Base-by-base conservation (phyloP, 495 filamentous ascomycete species). In the Talaromyces nanjingensis region DNA sequence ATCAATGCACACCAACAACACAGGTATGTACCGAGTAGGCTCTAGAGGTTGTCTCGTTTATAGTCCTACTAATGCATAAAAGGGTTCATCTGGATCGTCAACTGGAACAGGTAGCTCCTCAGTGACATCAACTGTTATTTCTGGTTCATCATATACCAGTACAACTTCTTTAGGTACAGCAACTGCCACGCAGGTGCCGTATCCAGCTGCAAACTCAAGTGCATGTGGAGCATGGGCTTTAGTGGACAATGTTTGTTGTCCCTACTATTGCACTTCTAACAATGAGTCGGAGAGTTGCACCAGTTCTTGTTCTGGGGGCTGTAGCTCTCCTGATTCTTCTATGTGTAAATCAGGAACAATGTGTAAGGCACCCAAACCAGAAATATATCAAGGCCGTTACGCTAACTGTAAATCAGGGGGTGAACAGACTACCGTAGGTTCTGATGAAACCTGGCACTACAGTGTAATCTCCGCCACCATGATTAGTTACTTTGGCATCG, bases 221-320 rank as follows among this genome's bases (percentile, higher is more conserved):
- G 37, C 14, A 0, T 60, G 58, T 24, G 58, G 58, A 60, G 29
- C n/a, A 2, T 60, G 33, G 37, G 31, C 33, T 8, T 16, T 45
- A 16, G 58, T 60, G 8, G 58, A 60, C 9, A 60, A 60, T 45
- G 58, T 60, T n/a, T 60, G 58, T n/a, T 60, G 37, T 20, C 58
- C 58, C 20, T 60, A 60, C 22, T 60, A 60, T 42, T 60, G 58
- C 58, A 60, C 58, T 2, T 60, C 58, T n/a, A 60, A 60, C 24
- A 60, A 60, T 22, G 58, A 60, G 24, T 60, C 58, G n/a, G 58
- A 60, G 12, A 12, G 34, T 1, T 60, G 58, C 37, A 16, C 37
- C 0, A 45, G 31, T 45, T 42, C 58, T 6, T 60, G 58, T 18
- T 42, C 58, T 25, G 58, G 58, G 1, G 37, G 58, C 29, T 60